Base-by-base conservation (phyloP, 352 stramenopile genomes). In the Phytophthora europaea region DNA sequence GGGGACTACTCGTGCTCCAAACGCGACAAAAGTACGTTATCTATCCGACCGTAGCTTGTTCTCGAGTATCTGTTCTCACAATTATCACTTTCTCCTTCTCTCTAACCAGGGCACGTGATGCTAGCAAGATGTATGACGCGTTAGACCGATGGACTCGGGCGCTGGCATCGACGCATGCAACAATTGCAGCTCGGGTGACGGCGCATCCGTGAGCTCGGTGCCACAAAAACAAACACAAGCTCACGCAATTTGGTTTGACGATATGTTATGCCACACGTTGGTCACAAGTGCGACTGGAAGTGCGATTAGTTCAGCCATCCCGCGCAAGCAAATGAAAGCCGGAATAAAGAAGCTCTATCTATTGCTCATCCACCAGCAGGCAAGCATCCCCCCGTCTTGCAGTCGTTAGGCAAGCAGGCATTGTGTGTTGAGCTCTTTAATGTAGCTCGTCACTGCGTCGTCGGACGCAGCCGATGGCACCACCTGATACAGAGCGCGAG, bases 51-150 rank as follows among this genome's bases (percentile, higher is more conserved):
- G 9, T 18, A 33, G 38, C 0, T 38, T 53, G 31, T 22, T 50
- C 43, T 18, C 16, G 38, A n/a, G 20, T 64, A 47, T 56, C 55
- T 54, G 8, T 72, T 36, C 55, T 70, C 22, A 55, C 47, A 20
- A 8, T 28, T 23, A 38, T 12, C 45, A 9, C 23, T 54, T 23
- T 55, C 1, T 61, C 9, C 33, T 28, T 1, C 13, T 22, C 34
- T 60, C 18, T 22, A 9, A 50, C 10, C 64, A 91, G 80, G 73
- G 75, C 75, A n/a, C 83, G 75, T 40, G 80, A 92, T 64, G 78
- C 76, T 66, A 77, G 76, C 57, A 93, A 93, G 65, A 90, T 82
- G 51, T 90, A 87, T 38, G 85, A 93, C n/a, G 84, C 88, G 1
- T 79, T 94, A 45, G 79, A 89, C 40, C 81, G 77, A 54, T 94